Evolutionary conservation across 768 basidiomycete genomes (phyloP).

Genomic region (Lentinula edodes): DNA sequence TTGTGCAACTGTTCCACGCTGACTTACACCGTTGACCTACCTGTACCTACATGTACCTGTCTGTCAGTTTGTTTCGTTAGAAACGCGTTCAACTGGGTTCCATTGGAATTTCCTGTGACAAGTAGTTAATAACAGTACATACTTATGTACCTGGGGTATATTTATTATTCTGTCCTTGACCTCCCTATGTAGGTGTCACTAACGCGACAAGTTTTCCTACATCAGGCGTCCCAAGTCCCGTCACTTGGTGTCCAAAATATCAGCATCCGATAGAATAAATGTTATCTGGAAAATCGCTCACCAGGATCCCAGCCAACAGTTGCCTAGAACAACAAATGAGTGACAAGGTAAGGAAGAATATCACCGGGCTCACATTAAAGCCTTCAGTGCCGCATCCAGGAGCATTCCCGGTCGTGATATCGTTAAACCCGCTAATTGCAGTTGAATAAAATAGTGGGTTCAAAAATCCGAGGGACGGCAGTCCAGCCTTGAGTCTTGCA

Average conservation of each 20-base stretch:
- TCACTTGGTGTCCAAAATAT: neutral
- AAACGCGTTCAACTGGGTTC: no score
- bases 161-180: no score
- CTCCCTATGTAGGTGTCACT: neutral
- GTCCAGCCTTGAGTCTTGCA: conserved; percentile 15
- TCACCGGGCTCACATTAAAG: conserved; percentile 18
- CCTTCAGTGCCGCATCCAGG: conserved; percentile 43
- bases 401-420: conserved; percentile 24
- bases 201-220: neutral
- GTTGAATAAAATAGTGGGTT: conserved; percentile 18
- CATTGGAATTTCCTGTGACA: no score
- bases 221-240: conserved; percentile 6
- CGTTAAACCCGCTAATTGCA: conserved; percentile 15
- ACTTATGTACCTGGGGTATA: no score
- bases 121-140: no score
- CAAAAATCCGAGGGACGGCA: conserved; percentile 16
- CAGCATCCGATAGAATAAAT: neutral
- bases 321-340: conserved; percentile 11
- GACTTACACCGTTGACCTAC: no score
- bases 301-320: conserved; percentile 20
- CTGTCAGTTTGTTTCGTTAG: no score
- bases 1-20: no score
- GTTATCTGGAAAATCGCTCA: neutral
- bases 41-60: no score
- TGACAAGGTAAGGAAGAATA: neutral